phyloP scores from a whole-genome alignment of 2,329 filamentous ascomycete species.

The Hypoxylon sp. region DNA sequence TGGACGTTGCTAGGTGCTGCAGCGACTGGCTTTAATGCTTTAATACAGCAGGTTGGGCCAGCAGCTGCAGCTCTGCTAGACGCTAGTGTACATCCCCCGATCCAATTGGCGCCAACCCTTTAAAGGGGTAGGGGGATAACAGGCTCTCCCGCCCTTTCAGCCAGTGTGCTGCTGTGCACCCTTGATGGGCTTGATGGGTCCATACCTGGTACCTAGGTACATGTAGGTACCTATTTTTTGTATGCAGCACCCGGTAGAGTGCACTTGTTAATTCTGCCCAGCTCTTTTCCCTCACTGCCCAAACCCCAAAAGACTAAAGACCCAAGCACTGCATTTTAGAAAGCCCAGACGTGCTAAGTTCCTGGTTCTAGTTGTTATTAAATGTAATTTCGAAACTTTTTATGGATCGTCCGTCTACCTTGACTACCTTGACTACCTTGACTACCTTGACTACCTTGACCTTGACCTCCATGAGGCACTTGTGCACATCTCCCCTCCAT shows the following conservation, averaged over 20 bases:
- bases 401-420: conserved; percentile 33
- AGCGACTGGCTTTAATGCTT: too few relatives aligned
- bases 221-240: background rate
- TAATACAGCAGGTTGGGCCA: conserved; percentile 14
- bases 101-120: conserved; percentile 25
- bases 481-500: conserved; percentile 22
- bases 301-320: conserved; percentile 10
- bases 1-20: conserved; percentile 15
- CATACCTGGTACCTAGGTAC: background rate
- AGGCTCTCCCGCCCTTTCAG: conserved; percentile 28
- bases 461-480: conserved; percentile 26
- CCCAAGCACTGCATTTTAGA: background rate
- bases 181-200: background rate
- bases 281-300: conserved; percentile 24
- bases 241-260: background rate
- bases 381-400: conserved; percentile 32
- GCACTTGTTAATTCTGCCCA: background rate
- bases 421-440: conserved; percentile 20
- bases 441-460: conserved; percentile 17
- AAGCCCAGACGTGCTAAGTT: background rate
- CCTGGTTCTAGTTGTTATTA: conserved; percentile 9
- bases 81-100: conserved; percentile 21
- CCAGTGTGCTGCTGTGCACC: conserved; percentile 3
- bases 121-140: conserved; percentile 11
- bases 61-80: conserved; percentile 17